Evolutionary conservation across 2,329 filamentous ascomycete species (phyloP).

Genomic region (Bisporella sp.): DNA sequence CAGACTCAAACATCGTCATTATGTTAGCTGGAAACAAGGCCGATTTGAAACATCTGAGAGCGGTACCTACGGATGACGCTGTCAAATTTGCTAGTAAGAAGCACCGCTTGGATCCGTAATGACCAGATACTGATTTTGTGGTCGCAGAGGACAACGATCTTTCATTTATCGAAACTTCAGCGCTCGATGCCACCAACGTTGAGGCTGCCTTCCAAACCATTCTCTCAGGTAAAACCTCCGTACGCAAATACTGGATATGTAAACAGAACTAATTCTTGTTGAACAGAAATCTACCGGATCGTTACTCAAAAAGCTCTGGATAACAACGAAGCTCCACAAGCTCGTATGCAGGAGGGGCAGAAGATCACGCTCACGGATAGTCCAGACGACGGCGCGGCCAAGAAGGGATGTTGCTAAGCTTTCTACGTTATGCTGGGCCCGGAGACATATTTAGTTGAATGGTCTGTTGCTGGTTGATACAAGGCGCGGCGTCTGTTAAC

Average conservation of each 20-base stretch:
- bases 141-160: constrained; percentile 85
- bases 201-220: constrained; percentile 99
- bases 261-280: constrained; percentile 5
- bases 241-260: neutral
- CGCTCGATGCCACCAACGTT: constrained; percentile 97
- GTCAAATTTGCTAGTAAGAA: constrained; percentile 89
- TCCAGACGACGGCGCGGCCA: constrained; percentile 65
- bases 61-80: constrained; percentile 94
- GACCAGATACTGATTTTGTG: constrained; percentile 22
- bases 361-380: constrained; percentile 86
- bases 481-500: constrained; percentile 15
- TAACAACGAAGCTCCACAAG: constrained; percentile 74
- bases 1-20: constrained; percentile 98
- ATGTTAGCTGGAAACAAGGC: constrained; percentile 91
- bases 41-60: constrained; percentile 92
- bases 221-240: constrained; percentile 69
- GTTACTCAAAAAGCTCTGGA: constrained; percentile 97
- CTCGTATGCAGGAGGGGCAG: constrained; percentile 71
- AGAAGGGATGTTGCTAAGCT: constrained; percentile 72
- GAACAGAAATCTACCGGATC: constrained; percentile 94
- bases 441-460: constrained; percentile 14
- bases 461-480: constrained; percentile 17
- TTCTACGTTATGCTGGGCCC: neutral
- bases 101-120: neutral
- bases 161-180: constrained; percentile 98